Percentiles rank a stretch among this genome's conserved stretches.
Evolutionary conservation across 2,329 filamentous ascomycete species (phyloP).

Genomic region (Onygena corvina): DNA sequence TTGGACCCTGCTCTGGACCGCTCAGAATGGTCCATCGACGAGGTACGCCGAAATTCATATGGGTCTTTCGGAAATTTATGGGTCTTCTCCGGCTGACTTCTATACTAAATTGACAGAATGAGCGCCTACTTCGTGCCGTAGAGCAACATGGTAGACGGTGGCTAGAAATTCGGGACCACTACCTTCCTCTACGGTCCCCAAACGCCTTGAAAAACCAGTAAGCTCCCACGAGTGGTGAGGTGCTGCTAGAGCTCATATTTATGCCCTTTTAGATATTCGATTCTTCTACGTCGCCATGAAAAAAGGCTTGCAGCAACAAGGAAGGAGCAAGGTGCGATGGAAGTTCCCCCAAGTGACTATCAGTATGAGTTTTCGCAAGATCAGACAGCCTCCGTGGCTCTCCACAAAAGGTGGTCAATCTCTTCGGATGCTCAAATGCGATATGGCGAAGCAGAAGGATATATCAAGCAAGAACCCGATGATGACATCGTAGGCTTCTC

Average conservation of each 20-base stretch:
- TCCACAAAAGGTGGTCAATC: background rate
- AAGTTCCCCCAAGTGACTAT: background rate
- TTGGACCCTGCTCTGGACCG: constrained; percentile 6
- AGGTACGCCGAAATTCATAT: background rate
- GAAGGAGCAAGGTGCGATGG: background rate
- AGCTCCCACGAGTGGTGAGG: background rate
- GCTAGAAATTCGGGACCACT: constrained; percentile 5
- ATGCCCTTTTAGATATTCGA: background rate
- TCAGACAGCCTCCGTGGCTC: background rate
- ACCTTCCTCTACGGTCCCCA: constrained; percentile 3
- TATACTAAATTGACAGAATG: background rate
- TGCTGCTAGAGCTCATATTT: background rate
- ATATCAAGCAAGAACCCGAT: background rate
- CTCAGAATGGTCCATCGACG: constrained; percentile 3
- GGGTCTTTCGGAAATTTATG: no score
- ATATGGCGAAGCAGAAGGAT: background rate
- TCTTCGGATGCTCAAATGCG: background rate
- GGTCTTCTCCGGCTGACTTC: no score
- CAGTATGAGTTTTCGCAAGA: background rate
- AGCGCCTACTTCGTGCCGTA: background rate
- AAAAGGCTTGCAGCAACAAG: background rate
- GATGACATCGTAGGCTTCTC: background rate
- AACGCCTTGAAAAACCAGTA: constrained; percentile 8
- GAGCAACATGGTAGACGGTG: constrained; percentile 1
- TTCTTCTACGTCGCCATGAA: constrained; percentile 2